Conservation (phyloP, 805 yeast genomes). For the Isabelozyma gotoi region DNA sequence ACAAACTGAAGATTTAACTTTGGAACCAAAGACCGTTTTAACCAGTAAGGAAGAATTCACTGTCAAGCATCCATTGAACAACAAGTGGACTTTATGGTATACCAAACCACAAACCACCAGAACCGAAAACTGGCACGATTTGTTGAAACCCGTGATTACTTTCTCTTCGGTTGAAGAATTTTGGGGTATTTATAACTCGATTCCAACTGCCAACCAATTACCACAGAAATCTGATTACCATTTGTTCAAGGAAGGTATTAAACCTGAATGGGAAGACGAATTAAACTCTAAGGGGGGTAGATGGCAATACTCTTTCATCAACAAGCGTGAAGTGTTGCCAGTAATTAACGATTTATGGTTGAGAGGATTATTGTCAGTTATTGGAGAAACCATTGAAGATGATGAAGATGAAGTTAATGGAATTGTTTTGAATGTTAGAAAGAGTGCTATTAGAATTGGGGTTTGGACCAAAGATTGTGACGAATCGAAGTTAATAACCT, state of each 20-base stretch:
- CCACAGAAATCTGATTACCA: slow-evolving; percentile 94
- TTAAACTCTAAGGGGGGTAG: slow-evolving; percentile 89
- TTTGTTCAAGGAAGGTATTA: slow-evolving; percentile 87
- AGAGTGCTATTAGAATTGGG: slow-evolving; percentile 77
- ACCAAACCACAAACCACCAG: slow-evolving; percentile 84
- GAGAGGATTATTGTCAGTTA: slow-evolving; percentile 80
- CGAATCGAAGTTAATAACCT: slow-evolving; percentile 59
- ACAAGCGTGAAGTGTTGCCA: slow-evolving; percentile 55
- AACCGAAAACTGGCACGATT: slow-evolving; percentile 86
- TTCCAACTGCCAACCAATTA: slow-evolving; percentile 87
- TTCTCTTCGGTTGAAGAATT: slow-evolving; percentile 96
- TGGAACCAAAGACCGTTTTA: slow-evolving; percentile 51
- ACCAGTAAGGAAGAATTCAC: slow-evolving; percentile 62
- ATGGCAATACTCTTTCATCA: slow-evolving; percentile 73
- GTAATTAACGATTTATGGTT: slow-evolving; percentile 91
- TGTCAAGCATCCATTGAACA: slow-evolving; percentile 85
- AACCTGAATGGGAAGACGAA: slow-evolving; percentile 98
- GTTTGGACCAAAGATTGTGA: slow-evolving; percentile 89
- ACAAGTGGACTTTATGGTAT: slow-evolving; percentile 96
- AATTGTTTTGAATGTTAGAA: slow-evolving; percentile 86
- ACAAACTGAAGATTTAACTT: slow-evolving; percentile 44
- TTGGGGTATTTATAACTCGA: slow-evolving; percentile 95
- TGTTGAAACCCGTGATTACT: slow-evolving; percentile 88
- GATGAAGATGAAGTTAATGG: slow-evolving; percentile 88
- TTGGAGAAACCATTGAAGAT: slow-evolving; percentile 93